phyloP scores from a whole-genome alignment of 2,329 filamentous ascomycete genomes.

The Chaetomium sp. region DNA sequence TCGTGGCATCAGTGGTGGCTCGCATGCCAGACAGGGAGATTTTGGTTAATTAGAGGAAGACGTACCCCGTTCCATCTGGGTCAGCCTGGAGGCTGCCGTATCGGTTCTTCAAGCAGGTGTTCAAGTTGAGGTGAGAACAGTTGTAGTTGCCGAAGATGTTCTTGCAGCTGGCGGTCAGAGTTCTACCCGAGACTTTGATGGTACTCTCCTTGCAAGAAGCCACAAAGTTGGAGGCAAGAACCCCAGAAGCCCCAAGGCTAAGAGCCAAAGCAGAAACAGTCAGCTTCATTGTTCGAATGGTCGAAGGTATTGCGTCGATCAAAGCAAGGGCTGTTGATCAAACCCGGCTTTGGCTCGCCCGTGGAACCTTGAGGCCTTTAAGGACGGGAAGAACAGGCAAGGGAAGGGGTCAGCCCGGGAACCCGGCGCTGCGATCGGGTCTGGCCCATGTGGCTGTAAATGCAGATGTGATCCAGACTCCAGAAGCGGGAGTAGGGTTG shows the following conservation, averaged over 20 bases:
- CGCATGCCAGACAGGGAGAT: background rate
- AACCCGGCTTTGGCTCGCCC: background rate
- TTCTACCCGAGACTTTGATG: slow-evolving; percentile 17
- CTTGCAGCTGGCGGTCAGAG: slow-evolving; percentile 20
- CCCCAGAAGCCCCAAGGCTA: background rate
- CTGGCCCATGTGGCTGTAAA: background rate
- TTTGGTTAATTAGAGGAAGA: background rate
- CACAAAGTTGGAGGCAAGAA: slow-evolving; percentile 15
- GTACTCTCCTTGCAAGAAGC: slow-evolving; percentile 18
- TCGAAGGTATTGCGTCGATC: background rate
- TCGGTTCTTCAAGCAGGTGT: slow-evolving; percentile 21
- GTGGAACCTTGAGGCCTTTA: background rate
- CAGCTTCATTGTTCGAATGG: background rate
- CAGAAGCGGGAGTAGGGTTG: slow-evolving; percentile 1
- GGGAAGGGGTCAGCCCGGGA: background rate
- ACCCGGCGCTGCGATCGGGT: background rate
- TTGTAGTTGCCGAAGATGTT: slow-evolving; percentile 16
- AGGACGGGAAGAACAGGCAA: background rate
- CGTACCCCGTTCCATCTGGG: slow-evolving; percentile 17
- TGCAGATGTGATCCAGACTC: background rate
- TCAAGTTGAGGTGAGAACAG: slow-evolving; percentile 22
- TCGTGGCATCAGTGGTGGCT: background rate
- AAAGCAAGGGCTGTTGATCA: background rate
- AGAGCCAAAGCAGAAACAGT: background rate
- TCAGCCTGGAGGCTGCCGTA: slow-evolving; percentile 18